Conservation (phyloP, 2,329 filamentous ascomycete genomes). For the Daldinia sp. region DNA sequence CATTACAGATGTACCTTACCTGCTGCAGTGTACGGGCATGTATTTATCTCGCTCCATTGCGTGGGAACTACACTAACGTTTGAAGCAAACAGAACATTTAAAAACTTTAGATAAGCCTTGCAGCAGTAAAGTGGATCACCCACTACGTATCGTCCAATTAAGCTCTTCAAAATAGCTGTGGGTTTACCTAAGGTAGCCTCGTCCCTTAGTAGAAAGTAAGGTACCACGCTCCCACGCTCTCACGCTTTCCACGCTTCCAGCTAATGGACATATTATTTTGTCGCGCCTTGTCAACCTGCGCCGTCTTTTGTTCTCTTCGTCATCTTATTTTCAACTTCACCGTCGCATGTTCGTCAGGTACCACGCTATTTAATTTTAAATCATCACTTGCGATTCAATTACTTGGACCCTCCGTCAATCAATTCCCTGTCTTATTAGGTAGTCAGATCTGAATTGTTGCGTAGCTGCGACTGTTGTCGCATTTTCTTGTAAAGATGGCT, state of each 20-base stretch:
- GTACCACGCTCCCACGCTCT: not conserved
- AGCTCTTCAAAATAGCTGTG: not conserved
- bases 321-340: slow-evolving; percentile 17
- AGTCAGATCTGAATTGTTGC: not conserved
- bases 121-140: not conserved
- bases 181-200: not conserved
- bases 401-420: not conserved
- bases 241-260: not conserved
- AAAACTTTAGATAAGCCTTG: slow-evolving; percentile 3
- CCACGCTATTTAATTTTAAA: slow-evolving; percentile 1
- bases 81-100: not conserved
- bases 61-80: not conserved
- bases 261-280: slow-evolving; percentile 14
- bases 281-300: slow-evolving; percentile 17
- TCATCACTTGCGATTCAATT: not conserved
- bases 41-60: too few relatives aligned
- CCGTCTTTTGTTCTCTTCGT: slow-evolving; percentile 11
- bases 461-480: slow-evolving; percentile 23
- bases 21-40: not conserved
- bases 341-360: not conserved
- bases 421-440: not conserved
- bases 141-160: not conserved
- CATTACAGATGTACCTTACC: not conserved
- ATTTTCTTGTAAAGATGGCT: slow-evolving; percentile 44
- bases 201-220: slow-evolving; percentile 3